These are phyloP conservation scores for Epichloe typhina DNA, from an alignment of 2,329 filamentous ascomycete species.

Conservation along the genomic window DNA sequence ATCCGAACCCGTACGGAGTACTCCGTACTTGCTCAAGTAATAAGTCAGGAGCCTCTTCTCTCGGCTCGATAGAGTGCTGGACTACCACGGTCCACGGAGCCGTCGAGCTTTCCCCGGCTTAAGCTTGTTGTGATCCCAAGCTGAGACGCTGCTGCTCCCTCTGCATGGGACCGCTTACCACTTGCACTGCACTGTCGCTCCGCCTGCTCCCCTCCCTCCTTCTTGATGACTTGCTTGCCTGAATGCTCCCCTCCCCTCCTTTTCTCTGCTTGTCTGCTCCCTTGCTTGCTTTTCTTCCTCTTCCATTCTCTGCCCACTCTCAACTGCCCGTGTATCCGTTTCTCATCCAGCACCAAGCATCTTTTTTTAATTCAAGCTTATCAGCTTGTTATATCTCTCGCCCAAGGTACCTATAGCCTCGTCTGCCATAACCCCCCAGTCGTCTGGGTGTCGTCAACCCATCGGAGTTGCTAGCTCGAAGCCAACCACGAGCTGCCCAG, in stretches of 20 bases:
- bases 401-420: slow-evolving; percentile 1
- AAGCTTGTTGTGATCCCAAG: not conserved
- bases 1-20: too few species aligned
- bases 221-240: slow-evolving; percentile 5
- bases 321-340: slow-evolving; percentile 4
- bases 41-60: too few species aligned
- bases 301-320: slow-evolving; percentile 1
- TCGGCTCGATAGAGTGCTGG: not conserved
- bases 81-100: too few species aligned
- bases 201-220: slow-evolving; percentile 1
- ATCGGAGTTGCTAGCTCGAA: not conserved
- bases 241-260: not conserved
- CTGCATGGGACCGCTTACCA: too few species aligned
- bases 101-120: not conserved
- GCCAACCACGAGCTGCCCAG: not conserved
- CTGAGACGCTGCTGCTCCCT: not conserved
- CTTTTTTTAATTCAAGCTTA: slow-evolving; percentile 4
- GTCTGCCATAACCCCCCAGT: not conserved
- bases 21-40: too few species aligned
- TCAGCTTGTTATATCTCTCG: slow-evolving; percentile 2
- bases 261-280: not conserved
- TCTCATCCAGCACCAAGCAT: slow-evolving; percentile 4
- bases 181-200: too few species aligned
- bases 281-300: slow-evolving; percentile 1
- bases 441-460: not conserved